Base-by-base conservation (phyloP, 2,329 filamentous ascomycete species). In the Apiospora hydei region DNA sequence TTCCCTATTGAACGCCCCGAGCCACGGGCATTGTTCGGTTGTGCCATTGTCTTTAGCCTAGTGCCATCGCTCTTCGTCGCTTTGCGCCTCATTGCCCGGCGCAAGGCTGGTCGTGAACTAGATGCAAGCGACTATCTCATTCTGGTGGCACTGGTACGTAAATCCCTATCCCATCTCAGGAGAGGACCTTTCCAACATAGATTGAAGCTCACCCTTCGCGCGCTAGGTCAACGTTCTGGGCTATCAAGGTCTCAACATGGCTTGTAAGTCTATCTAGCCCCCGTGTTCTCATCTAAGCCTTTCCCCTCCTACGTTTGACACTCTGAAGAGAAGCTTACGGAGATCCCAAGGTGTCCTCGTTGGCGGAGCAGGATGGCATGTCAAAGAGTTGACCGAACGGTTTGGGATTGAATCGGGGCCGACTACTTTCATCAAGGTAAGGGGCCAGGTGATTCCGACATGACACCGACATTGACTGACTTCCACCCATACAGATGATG, bases 101-200 rank as follows among this genome's bases (percentile, higher is more conserved):
- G 74, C 7, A 76, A 75, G 21, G 71, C 76, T 7, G 74, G 76
- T 69, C 73, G 77, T 44, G 34, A 34, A 11, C 73, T 78, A 4
- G 77, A 78, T 57, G 69, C 70, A 18, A 78, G 78, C 49, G 78
- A 79, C 70, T 77, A 74, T 66, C 67, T 76, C 44, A 76, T 78
- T 41, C 71, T 78, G 21, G 70, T 69, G n/a, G 74, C 76, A n/a
- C 75, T 74, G 67, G 76, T 77, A 74, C 57, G 76, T 74, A 67
- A 43, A 41, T 41, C 38, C 2, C 6, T 41, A 41, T 41, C 38
- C 38, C 38, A 41, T 30, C 26, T 3, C 26, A 41, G 38, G 5
- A 11, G 5, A 11, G 38, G 38, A 4, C 38, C 6, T 11, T 41
- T 11, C 38, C 38, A 41, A 41, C 3, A 41, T 11, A 30, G 26